Conservation (phyloP, 805 yeast species). For the Vanderwaltozyma polyspora region DNA sequence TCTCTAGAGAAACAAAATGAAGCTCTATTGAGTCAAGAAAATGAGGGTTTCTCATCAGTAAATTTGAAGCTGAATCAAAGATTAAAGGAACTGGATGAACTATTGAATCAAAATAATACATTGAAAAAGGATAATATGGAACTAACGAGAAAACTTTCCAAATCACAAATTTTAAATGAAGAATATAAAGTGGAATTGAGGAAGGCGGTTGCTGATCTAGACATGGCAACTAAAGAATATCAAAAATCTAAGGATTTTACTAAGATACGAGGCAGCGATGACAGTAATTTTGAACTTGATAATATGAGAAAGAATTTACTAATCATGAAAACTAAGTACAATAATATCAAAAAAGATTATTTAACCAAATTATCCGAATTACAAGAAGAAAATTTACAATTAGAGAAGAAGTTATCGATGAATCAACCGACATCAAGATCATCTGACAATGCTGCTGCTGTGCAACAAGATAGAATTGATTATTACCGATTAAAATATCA, state of each 20-base stretch:
- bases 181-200: constrained; percentile 23
- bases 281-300: constrained; percentile 2
- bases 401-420: constrained; percentile 1
- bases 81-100: not conserved
- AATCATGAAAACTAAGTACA: constrained; percentile 1
- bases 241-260: constrained; percentile 10
- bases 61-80: constrained; percentile 2
- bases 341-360: constrained; percentile 15
- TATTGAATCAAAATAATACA: not conserved
- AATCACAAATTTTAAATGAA: constrained; percentile 18
- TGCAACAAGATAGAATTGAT: constrained; percentile 16
- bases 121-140: constrained; percentile 6
- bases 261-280: not conserved
- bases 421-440: not conserved
- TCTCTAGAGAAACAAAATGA: constrained; percentile 12
- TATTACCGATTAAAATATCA: constrained; percentile 24
- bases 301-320: constrained; percentile 3
- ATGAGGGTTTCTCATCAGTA: constrained; percentile 6
- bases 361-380: constrained; percentile 13
- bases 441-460: not conserved
- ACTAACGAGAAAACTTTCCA: constrained; percentile 14
- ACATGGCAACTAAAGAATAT: constrained; percentile 17
- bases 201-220: constrained; percentile 24
- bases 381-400: constrained; percentile 15
- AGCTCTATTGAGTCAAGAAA: constrained; percentile 7